A percentile compares a stretch with the other conserved stretches of the same genome.
These are phyloP conservation scores for Gardenia jasminoides DNA, from an alignment of 257 asterid genomes.

Conservation along the genomic window DNA sequence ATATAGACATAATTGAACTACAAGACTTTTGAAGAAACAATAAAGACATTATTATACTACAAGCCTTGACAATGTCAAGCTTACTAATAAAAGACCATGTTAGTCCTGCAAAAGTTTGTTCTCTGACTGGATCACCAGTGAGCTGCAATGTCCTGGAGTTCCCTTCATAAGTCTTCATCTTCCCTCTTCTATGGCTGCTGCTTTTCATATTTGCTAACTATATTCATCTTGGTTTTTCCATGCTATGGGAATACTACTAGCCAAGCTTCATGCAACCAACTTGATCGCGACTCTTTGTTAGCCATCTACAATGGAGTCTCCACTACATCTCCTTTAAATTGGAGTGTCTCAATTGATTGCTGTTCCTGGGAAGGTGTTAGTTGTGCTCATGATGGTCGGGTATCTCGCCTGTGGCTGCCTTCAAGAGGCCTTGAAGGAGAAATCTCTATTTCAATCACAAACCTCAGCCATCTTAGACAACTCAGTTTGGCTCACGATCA, in stretches of 20 bases:
- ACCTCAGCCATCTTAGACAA: constrained; percentile 53
- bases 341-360: constrained; percentile 64
- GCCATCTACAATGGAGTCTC: constrained; percentile 36
- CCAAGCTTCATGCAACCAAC: constrained; percentile 48
- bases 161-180: too few relatives aligned
- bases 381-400: constrained; percentile 61
- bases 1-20: too few relatives aligned
- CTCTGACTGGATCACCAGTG: too few relatives aligned
- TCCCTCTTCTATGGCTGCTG: too few relatives aligned
- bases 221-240: too few relatives aligned
- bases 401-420: constrained; percentile 56
- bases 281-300: constrained; percentile 49
- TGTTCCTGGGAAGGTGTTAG: constrained; percentile 83
- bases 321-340: constrained; percentile 50
- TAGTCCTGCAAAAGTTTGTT: too few relatives aligned
- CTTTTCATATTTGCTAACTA: too few relatives aligned
- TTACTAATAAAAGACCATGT: too few relatives aligned
- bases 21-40: too few relatives aligned
- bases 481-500: constrained; percentile 57
- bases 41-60: too few relatives aligned
- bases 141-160: too few relatives aligned
- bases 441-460: constrained; percentile 41
- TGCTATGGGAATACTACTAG: constrained; percentile 18
- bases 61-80: too few relatives aligned
- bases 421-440: constrained; percentile 57